These are phyloP conservation scores for Cercospora sp. DNA, from an alignment of 2,329 filamentous ascomycete genomes.

Conservation along the genomic window DNA sequence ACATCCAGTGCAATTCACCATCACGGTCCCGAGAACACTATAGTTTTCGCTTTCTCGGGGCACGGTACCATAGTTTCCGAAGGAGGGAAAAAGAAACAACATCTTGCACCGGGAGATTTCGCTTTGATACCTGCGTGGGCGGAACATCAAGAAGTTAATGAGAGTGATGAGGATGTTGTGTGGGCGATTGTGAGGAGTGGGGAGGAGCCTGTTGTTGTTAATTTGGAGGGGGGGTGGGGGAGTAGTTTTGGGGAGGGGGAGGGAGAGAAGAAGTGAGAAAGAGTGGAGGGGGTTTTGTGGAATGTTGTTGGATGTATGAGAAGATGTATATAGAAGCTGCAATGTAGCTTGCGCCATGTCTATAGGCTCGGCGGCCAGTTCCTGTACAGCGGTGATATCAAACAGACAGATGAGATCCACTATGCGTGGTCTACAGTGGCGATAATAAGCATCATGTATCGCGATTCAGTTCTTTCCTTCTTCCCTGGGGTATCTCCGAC, in stretches of 20 bases:
- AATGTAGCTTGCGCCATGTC: neutral
- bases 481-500: neutral
- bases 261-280: neutral
- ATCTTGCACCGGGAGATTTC: constrained; percentile 65
- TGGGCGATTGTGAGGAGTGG: constrained; percentile 62
- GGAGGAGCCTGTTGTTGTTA: constrained; percentile 23
- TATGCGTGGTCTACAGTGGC: neutral
- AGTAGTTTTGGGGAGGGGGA: constrained; percentile 14
- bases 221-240: constrained; percentile 25
- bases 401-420: neutral
- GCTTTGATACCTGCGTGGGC: constrained; percentile 68
- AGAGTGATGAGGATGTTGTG: constrained; percentile 61
- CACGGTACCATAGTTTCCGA: constrained; percentile 61
- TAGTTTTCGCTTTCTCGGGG: constrained; percentile 59
- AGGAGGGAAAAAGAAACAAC: constrained; percentile 57
- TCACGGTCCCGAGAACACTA: constrained; percentile 69
- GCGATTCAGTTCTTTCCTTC: neutral
- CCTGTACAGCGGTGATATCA: neutral
- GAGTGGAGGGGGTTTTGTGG: neutral
- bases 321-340: neutral
- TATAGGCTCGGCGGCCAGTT: neutral
- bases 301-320: neutral
- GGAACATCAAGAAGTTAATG: constrained; percentile 70
- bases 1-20: constrained; percentile 65
- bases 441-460: neutral